Evolutionary conservation across 176 grass and related monocot species (phyloP).

Genomic region (Bonia amplexicaulis): DNA sequence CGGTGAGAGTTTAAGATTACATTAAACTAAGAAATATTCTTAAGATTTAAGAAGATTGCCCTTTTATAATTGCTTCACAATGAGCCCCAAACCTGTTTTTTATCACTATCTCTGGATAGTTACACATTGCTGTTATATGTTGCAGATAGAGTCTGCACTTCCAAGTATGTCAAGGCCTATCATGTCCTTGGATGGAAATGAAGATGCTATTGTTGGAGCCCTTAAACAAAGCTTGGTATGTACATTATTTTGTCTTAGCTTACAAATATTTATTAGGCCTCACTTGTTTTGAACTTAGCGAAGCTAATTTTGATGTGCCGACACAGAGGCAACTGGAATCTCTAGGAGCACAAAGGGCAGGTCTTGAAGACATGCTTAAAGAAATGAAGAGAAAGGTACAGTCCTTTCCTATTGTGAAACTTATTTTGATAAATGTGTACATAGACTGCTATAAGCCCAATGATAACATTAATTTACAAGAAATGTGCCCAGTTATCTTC

Average conservation of each 20-base stretch:
- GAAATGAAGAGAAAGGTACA: constrained; percentile 98
- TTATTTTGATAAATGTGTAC: background rate
- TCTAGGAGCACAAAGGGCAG: constrained; percentile 89
- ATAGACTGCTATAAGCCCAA: background rate
- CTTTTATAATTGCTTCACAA: no score
- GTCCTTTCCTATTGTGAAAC: background rate
- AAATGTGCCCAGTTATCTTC: background rate
- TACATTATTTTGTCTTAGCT: constrained; percentile 16
- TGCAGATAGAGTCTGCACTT: constrained; percentile 97
- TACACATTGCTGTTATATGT: constrained; percentile 21
- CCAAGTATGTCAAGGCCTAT: constrained; percentile 98
- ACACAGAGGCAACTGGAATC: constrained; percentile 90
- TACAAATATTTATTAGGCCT: background rate
- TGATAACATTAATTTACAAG: background rate
- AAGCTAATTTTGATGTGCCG: constrained; percentile 12
- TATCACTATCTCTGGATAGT: constrained; percentile 11
- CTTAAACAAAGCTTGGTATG: constrained; percentile 97
- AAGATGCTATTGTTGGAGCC: constrained; percentile 94
- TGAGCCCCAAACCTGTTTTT: constrained; percentile 4
- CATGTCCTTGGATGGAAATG: constrained; percentile 98
- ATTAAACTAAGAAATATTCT: no score
- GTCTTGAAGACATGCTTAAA: constrained; percentile 98
- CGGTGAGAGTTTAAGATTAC: no score
- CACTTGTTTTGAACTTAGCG: constrained; percentile 21
- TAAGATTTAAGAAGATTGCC: no score